Evolutionary conservation across 2,329 filamentous ascomycete species (phyloP).

Genomic region (Berkeleyomyces rouxiae): DNA sequence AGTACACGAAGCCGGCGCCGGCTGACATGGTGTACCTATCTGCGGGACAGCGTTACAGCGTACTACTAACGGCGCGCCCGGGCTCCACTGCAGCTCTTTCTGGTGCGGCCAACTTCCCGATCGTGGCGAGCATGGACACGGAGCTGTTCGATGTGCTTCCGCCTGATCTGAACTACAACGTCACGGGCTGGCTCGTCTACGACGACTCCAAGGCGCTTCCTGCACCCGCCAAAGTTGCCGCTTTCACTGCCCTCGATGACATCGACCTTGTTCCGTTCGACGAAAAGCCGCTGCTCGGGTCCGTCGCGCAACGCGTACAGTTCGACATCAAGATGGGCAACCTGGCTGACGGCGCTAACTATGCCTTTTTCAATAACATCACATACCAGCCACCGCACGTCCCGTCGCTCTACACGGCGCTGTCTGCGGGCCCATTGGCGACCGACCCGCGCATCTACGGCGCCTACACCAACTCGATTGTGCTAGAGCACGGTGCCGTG

Average conservation of each 20-base stretch:
- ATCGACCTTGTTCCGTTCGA: slow-evolving; percentile 54
- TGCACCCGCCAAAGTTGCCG: slow-evolving; percentile 37
- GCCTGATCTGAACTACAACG: slow-evolving; percentile 48
- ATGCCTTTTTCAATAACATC: slow-evolving; percentile 58
- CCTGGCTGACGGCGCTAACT: slow-evolving; percentile 41
- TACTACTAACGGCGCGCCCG: slow-evolving; percentile 42
- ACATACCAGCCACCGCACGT: slow-evolving; percentile 62
- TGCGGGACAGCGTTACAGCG: slow-evolving; percentile 49
- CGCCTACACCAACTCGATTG: slow-evolving; percentile 44
- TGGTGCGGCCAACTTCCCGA: slow-evolving; percentile 42
- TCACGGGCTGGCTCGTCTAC: slow-evolving; percentile 48
- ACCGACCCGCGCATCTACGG: slow-evolving; percentile 48
- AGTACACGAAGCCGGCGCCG: slow-evolving; percentile 45
- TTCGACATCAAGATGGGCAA: slow-evolving; percentile 48
- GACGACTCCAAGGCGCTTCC: slow-evolving; percentile 30
- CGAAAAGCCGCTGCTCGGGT: slow-evolving; percentile 38
- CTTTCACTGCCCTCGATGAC: slow-evolving; percentile 53
- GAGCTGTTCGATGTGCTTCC: slow-evolving; percentile 53
- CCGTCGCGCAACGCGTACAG: slow-evolving; percentile 46
- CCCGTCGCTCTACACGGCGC: slow-evolving; percentile 60
- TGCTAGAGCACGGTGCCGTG: slow-evolving; percentile 50
- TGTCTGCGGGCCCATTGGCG: slow-evolving; percentile 44
- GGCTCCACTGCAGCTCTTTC: slow-evolving; percentile 25
- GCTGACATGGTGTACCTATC: slow-evolving; percentile 49
- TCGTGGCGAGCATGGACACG: slow-evolving; percentile 51